These are phyloP conservation scores for Pseudogymnoascus sp. DNA, from an alignment of 2,329 filamentous ascomycete species.

Conservation along the genomic window DNA sequence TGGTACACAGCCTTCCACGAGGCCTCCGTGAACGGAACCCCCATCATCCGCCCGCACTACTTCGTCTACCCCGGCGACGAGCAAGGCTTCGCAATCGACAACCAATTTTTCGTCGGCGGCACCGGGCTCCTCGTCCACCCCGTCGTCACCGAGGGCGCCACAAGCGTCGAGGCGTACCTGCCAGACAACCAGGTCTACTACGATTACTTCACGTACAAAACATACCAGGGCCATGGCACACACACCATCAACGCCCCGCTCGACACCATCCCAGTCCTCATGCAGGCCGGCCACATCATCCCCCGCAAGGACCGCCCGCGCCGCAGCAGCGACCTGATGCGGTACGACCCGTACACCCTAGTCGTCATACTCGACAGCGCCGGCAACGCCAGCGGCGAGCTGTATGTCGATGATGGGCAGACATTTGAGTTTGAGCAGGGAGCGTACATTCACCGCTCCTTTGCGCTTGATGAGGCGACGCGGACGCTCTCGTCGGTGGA, in stretches of 20 bases:
- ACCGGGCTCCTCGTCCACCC: constrained; percentile 92
- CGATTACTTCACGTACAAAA: constrained; percentile 85
- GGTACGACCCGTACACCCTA: constrained; percentile 89
- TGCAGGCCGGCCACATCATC: constrained; percentile 89
- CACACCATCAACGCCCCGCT: constrained; percentile 66
- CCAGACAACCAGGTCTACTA: constrained; percentile 87
- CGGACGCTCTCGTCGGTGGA: constrained; percentile 63
- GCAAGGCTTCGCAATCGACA: constrained; percentile 77
- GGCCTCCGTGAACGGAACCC: constrained; percentile 72
- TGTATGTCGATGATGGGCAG: constrained; percentile 93
- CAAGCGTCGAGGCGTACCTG: constrained; percentile 72
- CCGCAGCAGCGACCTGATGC: constrained; percentile 81
- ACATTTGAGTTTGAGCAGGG: constrained; percentile 80
- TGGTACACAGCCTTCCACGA: constrained; percentile 98
- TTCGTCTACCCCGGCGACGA: constrained; percentile 86
- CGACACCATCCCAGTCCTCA: constrained; percentile 79
- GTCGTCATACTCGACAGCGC: constrained; percentile 64
- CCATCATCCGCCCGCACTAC: constrained; percentile 86
- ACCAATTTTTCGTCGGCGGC: constrained; percentile 84
- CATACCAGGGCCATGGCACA: constrained; percentile 63
- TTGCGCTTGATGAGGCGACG: constrained; percentile 51
- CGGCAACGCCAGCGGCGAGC: constrained; percentile 67
- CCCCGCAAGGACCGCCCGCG: constrained; percentile 82
- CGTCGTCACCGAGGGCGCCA: constrained; percentile 68
- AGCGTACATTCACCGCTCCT: constrained; percentile 79